Evolutionary conservation across 768 basidiomycete genomes (phyloP), one percentile per base, ranked within the genome.

Genomic region (Tephrocybe sp.): DNA sequence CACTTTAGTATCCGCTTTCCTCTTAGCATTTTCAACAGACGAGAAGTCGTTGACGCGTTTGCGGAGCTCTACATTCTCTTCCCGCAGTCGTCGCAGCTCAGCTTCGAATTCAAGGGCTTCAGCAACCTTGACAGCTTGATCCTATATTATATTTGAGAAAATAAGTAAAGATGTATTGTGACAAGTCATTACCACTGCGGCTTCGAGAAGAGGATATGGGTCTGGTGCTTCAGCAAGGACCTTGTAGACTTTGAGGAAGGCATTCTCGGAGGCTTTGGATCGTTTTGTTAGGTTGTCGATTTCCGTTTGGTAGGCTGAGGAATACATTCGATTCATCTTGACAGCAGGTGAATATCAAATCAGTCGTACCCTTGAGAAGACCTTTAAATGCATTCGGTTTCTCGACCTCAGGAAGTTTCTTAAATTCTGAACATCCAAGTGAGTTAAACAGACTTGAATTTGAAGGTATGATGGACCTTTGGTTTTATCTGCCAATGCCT

Each of bases 221-320:
- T 99, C 97, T 0, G 95, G 97, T 2, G 91, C 95, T 61, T 99
- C 97, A 0, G 95, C 94, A 7, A 99, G 70, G 18, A 95, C 82
- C 64, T 98, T 98, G 77, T 98, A 98, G 16, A 94, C 87, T 59
- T 85, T 91, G n/a, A 98, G 75, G 69, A 99, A 98, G 0, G 94
- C 91, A 60, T 89, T 94, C 75, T 99, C 97, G 9, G 94, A 88
- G 19, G 80, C 69, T 64, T 97, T 97, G 31, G 87, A 91, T 8
- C 97, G 87, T 57, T 91, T 88, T 0, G 95, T 98, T 56, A 99
- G 82, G 62, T 75, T 86, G 73, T 99, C 97, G 49, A 99, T 97
- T 71, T 98, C 97, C 3, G 85, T 80, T 69, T 98, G 95, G 73
- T 97, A 97, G 1, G 93, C 94, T 94, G 57, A 29, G 7, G 21